Base-by-base conservation (phyloP, 176 grass and related monocot genomes). In the Aegilops longissima region DNA sequence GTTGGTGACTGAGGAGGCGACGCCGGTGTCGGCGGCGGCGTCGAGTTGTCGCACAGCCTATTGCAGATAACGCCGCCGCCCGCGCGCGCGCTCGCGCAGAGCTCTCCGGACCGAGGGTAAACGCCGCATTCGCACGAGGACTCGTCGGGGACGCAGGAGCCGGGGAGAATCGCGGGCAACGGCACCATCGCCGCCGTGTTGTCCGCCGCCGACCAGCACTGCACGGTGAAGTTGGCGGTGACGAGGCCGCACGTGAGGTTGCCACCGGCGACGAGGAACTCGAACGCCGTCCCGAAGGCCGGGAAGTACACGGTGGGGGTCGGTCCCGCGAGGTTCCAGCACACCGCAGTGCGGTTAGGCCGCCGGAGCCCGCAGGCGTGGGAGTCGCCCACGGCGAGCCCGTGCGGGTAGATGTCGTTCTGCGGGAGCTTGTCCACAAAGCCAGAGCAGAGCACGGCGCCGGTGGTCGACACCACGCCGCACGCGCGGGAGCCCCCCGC, bases 231-330 rank as follows among this genome's bases (percentile, higher is more conserved):
- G 72, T 98, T 88, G 18, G 1, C 3, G 21, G 45, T 73, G 4
- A 61, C 80, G 35, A 99, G 84, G 82, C 97, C 97, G 84, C 97
- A 99, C 2, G 92, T 99, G 34, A 89, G 59, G 87, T 94, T 87
- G 33, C 87, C 97, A 4, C 78, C 94, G 0, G 97, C 92, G 54
- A 92, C 94, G 87, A 99, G 84, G 84, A 92, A 71, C 87, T 49
- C 76, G 87, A 99, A 93, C 5, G 2, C 9, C 2, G 87, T 93
- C 13, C 29, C 80, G 3, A 21, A 8, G 0, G 84, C 76, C 7
- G 92, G 94, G 8, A 3, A 35, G 87, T 78, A 87, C 2, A 61
- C 5, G 12, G 68, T 61, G 1, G 42, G 54, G 1, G 38, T 47
- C 9, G 68, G 54, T 0, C 76, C 94, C 0, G 40, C 78, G 76